Evolutionary conservation across 2,329 filamentous ascomycete species (phyloP).

Genomic region (Pseudocercospora pini-densiflorae): DNA sequence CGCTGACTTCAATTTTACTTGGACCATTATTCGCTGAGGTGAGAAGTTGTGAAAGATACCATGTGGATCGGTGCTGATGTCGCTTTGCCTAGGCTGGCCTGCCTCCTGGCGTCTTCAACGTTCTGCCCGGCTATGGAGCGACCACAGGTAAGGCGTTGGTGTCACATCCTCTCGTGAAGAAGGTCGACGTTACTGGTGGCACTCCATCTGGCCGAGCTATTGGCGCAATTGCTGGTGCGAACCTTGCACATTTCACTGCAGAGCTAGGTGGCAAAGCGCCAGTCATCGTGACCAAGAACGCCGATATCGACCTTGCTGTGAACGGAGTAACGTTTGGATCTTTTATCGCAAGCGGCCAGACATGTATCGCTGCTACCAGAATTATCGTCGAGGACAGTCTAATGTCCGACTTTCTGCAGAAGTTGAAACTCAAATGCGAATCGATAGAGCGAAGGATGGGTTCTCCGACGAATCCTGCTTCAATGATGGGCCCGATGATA

Average conservation of each 20-base stretch:
- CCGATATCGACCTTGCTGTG: slow-evolving; percentile 46
- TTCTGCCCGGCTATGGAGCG: slow-evolving; percentile 72
- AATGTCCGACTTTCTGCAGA: slow-evolving; percentile 63
- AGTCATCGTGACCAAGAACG: slow-evolving; percentile 60
- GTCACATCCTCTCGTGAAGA: slow-evolving; percentile 70
- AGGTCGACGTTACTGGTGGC: slow-evolving; percentile 78
- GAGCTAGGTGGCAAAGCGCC: slow-evolving; percentile 64
- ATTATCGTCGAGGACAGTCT: slow-evolving; percentile 57
- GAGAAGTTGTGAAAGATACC: too few species aligned
- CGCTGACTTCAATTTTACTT: slow-evolving; percentile 60
- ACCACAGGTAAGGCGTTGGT: slow-evolving; percentile 73
- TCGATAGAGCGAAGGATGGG: slow-evolving; percentile 66
- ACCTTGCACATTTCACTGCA: slow-evolving; percentile 61
- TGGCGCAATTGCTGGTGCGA: slow-evolving; percentile 68
- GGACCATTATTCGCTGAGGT: slow-evolving; percentile 66
- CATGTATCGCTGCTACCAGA: slow-evolving; percentile 60
- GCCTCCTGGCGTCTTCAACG: slow-evolving; percentile 74
- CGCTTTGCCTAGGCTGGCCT: slow-evolving; percentile 61
- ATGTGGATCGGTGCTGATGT: background rate
- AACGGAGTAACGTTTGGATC: slow-evolving; percentile 64
- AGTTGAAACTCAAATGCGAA: slow-evolving; percentile 65
- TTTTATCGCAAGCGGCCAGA: slow-evolving; percentile 64
- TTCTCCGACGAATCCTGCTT: slow-evolving; percentile 71
- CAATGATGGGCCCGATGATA: slow-evolving; percentile 68
- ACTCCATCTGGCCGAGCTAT: slow-evolving; percentile 74